These are phyloP conservation scores for Coffea canephora DNA, from an alignment of 257 asterid genomes.

Conservation along the genomic window DNA sequence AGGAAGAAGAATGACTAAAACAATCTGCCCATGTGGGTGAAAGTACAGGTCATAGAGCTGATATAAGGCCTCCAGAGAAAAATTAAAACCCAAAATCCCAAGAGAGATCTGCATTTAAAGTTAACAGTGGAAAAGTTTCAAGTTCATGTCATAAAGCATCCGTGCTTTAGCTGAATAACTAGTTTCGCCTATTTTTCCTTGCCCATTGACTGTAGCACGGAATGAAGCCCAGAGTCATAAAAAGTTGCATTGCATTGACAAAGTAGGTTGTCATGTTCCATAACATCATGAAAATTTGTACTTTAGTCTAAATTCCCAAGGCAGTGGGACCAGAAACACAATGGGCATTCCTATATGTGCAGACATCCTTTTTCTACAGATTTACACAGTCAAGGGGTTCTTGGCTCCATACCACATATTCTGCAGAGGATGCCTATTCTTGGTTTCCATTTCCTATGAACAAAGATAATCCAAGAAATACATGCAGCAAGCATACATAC, in stretches of 20 bases:
- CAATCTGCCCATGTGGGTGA: constrained; percentile 12
- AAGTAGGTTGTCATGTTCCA: background rate
- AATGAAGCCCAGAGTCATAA: background rate
- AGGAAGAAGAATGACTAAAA: constrained; percentile 20
- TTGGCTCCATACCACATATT: background rate
- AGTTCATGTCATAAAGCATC: background rate
- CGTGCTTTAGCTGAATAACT: background rate
- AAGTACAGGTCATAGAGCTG: background rate
- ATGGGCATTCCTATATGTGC: background rate
- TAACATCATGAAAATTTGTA: background rate
- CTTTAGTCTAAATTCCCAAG: background rate
- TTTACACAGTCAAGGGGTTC: background rate
- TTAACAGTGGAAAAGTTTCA: background rate
- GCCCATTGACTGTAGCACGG: background rate
- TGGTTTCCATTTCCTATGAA: background rate
- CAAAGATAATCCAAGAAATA: background rate
- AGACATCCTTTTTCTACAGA: background rate
- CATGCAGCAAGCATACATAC: background rate
- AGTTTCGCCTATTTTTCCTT: background rate
- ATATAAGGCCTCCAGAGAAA: background rate
- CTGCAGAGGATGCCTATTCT: background rate
- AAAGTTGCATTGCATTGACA: background rate
- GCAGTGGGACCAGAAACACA: background rate
- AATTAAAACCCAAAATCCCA: background rate
- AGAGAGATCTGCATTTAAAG: background rate